Evolutionary conservation across 2,329 filamentous ascomycete genomes (phyloP), one percentile per base, ranked within the genome.

Genomic region (Phaeosphaeriaceae sp.): DNA sequence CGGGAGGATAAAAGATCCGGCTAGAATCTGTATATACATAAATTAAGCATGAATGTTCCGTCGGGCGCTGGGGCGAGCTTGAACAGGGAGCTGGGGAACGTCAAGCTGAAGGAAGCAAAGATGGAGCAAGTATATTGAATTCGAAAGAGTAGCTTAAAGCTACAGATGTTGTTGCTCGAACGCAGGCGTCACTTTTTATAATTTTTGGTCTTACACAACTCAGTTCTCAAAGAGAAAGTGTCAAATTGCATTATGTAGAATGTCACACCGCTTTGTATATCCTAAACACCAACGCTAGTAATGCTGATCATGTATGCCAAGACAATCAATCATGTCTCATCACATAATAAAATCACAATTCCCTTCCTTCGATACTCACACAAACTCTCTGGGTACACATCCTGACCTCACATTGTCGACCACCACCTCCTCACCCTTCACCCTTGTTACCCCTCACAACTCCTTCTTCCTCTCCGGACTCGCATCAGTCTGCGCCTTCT

Each of bases 391-490:
- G n/a, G n/a, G n/a, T 36, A 3, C 31, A 36, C 13, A 11, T 13
- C 6, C 31, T 3, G 6, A 36, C 31, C 13, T 3, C 31, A 36
- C 13, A 36, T 31, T 31, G 3, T 15, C 13, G 3, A 3, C 13
- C 31, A 7, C 6, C 31, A 36, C 11, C 31, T 3, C 31, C 31
- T 13, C 13, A 5, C 13, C 31, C 31, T 7, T 11, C 31, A 36
- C 31, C 13, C 11, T 36, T 27, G 5, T 5, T 21, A 22, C 25
- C 31, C 17, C 36, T 54, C 45, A 73, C 60, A 73, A 50, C 58
- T 73, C 70, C 68, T 81, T 80, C 66, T 80, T 80, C 33, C 57
- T 63, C 66, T 78, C 76, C n/a, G 61, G 54, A 13, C 60, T 57
- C 19, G 58, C 63, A 61, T 72, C 71, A 9, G 61, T 55, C 45